Evolutionary conservation across 768 basidiomycete species (phyloP).

Genomic region (Tylopilus balloui): DNA sequence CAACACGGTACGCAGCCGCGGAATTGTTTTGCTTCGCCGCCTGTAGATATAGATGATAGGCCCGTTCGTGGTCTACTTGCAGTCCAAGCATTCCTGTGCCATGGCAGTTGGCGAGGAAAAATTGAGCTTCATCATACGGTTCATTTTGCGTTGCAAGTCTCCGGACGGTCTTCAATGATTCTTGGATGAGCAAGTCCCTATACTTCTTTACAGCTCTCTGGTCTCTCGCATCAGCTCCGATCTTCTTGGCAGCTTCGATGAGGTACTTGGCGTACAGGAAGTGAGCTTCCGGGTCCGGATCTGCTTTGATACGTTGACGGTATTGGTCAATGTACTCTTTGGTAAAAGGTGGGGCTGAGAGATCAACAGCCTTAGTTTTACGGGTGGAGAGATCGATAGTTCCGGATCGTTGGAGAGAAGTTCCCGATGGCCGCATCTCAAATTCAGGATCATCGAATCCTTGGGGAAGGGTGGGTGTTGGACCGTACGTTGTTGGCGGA

Average conservation of each 20-base stretch:
- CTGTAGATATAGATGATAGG: conserved; percentile 95
- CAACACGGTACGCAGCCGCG: conserved; percentile 91
- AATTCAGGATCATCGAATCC: conserved; percentile 44
- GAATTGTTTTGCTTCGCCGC: conserved; percentile 97
- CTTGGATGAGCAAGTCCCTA: conserved; percentile 78
- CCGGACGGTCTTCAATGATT: conserved; percentile 89
- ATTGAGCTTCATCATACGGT: conserved; percentile 94
- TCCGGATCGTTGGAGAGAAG: conserved; percentile 49
- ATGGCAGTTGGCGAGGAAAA: conserved; percentile 96
- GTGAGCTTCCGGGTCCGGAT: conserved; percentile 97
- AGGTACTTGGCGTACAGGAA: conserved; percentile 98
- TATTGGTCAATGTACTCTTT: conserved; percentile 98
- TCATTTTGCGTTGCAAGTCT: conserved; percentile 89
- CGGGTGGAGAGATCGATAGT: conserved; percentile 54
- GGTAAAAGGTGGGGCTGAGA: conserved; percentile 82
- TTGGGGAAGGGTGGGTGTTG: conserved; percentile 27
- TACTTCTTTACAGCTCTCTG: conserved; percentile 87
- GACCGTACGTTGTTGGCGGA: conserved; percentile 16
- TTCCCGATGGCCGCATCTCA: conserved; percentile 45
- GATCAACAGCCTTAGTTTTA: conserved; percentile 78
- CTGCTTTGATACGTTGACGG: conserved; percentile 92
- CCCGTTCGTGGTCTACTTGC: conserved; percentile 95
- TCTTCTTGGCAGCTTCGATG: conserved; percentile 95
- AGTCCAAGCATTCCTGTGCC: conserved; percentile 95
- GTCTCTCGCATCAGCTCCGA: conserved; percentile 68